Conservation (phyloP, 768 basidiomycete species). For the Jaapia argillacea region DNA sequence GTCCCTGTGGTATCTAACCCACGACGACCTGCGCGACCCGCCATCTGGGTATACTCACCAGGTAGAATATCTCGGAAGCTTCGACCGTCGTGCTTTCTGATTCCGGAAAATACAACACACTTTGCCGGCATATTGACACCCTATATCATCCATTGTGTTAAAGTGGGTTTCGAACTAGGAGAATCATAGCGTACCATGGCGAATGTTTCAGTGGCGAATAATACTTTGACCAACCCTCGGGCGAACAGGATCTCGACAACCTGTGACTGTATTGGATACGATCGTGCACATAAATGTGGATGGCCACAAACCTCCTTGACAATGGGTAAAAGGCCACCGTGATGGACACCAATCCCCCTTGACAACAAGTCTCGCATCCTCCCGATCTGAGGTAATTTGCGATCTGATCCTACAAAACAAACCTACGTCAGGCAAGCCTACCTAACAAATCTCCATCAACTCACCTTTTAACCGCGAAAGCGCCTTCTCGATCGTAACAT, state of each 20-base stretch:
- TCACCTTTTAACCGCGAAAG: slow-evolving; percentile 83
- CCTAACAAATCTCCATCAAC: slow-evolving; percentile 6
- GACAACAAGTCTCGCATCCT: slow-evolving; percentile 84
- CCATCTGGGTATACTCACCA: slow-evolving; percentile 98
- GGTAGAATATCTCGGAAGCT: slow-evolving; percentile 85
- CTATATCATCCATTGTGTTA: slow-evolving; percentile 36
- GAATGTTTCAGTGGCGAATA: slow-evolving; percentile 99
- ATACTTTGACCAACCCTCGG: slow-evolving; percentile 87
- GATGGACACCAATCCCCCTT: slow-evolving; percentile 95
- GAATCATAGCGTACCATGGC: slow-evolving; percentile 66
- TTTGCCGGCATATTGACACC: slow-evolving; percentile 99
- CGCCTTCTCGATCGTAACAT: slow-evolving; percentile 89
- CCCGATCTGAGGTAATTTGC: slow-evolving; percentile 84
- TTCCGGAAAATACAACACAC: slow-evolving; percentile 93
- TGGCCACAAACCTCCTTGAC: slow-evolving; percentile 75
- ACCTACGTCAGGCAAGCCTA: slow-evolving; percentile 2
- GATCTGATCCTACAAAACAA: slow-evolving; percentile 63
- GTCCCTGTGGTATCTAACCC: slow-evolving; percentile 94
- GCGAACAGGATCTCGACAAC: slow-evolving; percentile 96
- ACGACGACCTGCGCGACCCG: slow-evolving; percentile 92
- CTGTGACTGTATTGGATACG: slow-evolving; percentile 27
- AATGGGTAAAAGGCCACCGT: slow-evolving; percentile 91
- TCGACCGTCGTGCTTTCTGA: slow-evolving; percentile 91
- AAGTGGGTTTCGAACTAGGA: slow-evolving; percentile 2
- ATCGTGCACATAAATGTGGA: not conserved